phyloP scores from a whole-genome alignment of 768 basidiomycete species.

The Ephemerocybe angulata region DNA sequence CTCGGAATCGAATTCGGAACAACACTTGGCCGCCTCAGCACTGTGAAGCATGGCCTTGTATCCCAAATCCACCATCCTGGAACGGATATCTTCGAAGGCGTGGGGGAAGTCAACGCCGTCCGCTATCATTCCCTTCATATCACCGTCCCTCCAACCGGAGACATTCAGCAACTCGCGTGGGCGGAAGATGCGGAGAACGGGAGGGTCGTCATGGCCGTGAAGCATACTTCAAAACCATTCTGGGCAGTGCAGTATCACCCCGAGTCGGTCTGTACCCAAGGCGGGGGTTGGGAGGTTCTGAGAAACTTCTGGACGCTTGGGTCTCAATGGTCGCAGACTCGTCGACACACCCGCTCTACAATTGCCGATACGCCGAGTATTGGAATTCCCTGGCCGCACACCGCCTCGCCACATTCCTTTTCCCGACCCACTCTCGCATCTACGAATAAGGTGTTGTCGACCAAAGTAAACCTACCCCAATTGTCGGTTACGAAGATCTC shows the following conservation, averaged over 20 bases:
- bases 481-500: slow-evolving; percentile 46
- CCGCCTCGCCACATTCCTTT: slow-evolving; percentile 22
- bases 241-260: slow-evolving; percentile 92
- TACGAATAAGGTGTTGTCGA: slow-evolving; percentile 29
- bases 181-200: slow-evolving; percentile 67
- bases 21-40: slow-evolving; percentile 48
- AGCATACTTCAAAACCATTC: slow-evolving; percentile 63
- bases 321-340: slow-evolving; percentile 47
- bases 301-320: slow-evolving; percentile 74
- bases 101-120: slow-evolving; percentile 55
- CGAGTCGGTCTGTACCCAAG: slow-evolving; percentile 72
- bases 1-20: slow-evolving; percentile 65
- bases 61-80: slow-evolving; percentile 59
- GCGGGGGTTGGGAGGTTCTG: slow-evolving; percentile 65
- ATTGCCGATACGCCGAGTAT: slow-evolving; percentile 33
- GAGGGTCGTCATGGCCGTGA: slow-evolving; percentile 68
- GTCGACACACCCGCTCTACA: slow-evolving; percentile 42
- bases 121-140: slow-evolving; percentile 81
- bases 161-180: slow-evolving; percentile 70
- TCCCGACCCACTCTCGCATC: slow-evolving; percentile 18
- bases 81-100: slow-evolving; percentile 56
- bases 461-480: slow-evolving; percentile 37
- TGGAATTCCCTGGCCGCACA: slow-evolving; percentile 58
- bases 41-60: slow-evolving; percentile 58
- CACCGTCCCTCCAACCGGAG: slow-evolving; percentile 39